Percentiles rank a stretch among this genome's conserved stretches.
Conservation (phyloP, 495 filamentous ascomycete genomes). For the Acidomyces sp. region DNA sequence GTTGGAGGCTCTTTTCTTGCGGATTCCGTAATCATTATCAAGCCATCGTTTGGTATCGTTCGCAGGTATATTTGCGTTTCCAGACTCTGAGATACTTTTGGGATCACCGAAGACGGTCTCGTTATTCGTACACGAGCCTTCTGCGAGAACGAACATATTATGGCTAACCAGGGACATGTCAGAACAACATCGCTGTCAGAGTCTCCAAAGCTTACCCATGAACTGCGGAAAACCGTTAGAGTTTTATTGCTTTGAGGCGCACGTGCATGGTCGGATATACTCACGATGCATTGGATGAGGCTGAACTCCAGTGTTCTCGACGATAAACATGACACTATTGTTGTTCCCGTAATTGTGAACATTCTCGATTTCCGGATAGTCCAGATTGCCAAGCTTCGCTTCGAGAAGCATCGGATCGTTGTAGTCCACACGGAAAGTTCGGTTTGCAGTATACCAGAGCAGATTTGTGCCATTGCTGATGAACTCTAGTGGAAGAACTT, state of each 20-base stretch:
- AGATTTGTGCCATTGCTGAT: constrained; percentile 18
- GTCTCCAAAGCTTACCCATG: too few species aligned
- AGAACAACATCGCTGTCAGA: neutral
- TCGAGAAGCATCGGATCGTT: constrained; percentile 29
- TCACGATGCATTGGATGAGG: constrained; percentile 22
- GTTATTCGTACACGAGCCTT: constrained; percentile 7
- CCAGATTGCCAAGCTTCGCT: constrained; percentile 24
- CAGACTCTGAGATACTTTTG: neutral
- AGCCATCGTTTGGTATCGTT: neutral
- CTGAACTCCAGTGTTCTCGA: constrained; percentile 19
- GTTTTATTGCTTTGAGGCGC: too few species aligned
- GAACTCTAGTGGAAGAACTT: constrained; percentile 21
- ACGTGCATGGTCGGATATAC: neutral
- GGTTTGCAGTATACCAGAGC: constrained; percentile 25
- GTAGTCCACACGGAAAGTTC: constrained; percentile 26
- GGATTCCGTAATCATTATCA: constrained; percentile 34
- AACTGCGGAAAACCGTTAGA: too few species aligned
- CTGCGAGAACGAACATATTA: constrained; percentile 10
- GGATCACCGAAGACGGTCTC: constrained; percentile 4
- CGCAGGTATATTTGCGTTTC: neutral
- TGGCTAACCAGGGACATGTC: constrained; percentile 5
- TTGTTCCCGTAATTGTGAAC: constrained; percentile 27
- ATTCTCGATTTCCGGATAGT: constrained; percentile 20
- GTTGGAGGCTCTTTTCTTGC: neutral
- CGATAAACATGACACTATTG: constrained; percentile 21